phyloP scores from a whole-genome alignment of 2,329 filamentous ascomycete species.

The Fusarium circinatum region DNA sequence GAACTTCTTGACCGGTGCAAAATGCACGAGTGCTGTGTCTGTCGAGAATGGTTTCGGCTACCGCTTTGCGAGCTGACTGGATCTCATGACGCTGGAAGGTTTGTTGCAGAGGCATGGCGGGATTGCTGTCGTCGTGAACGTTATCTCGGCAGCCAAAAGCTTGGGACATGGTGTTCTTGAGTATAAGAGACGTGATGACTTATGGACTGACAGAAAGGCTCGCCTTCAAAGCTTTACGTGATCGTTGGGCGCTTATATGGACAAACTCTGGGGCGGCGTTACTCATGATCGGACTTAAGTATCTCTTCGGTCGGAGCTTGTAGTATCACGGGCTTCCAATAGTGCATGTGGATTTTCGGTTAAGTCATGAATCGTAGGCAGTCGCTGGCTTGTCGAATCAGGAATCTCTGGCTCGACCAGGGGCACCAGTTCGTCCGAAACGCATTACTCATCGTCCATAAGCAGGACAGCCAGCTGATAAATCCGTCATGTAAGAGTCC shows the following conservation, averaged over 20 bases:
- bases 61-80: neutral
- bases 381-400: neutral
- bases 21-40: conserved; percentile 16
- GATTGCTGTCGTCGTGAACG: neutral
- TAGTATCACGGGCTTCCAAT: neutral
- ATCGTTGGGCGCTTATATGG: neutral
- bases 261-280: neutral
- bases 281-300: neutral
- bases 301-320: neutral
- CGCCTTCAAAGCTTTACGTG: neutral
- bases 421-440: neutral
- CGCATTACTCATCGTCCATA: neutral
- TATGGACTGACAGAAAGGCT: too few relatives aligned
- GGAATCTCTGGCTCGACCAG: neutral
- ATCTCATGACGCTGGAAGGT: neutral
- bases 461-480: neutral
- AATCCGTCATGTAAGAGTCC: neutral
- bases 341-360: too few relatives aligned
- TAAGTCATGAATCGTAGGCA: neutral
- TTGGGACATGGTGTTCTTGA: neutral
- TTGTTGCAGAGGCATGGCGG: neutral
- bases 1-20: conserved; percentile 2
- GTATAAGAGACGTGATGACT: neutral
- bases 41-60: conserved; percentile 3
- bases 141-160: neutral